Conservation (phyloP, 305 asterid genomes). For the Ruellia speciosa region DNA sequence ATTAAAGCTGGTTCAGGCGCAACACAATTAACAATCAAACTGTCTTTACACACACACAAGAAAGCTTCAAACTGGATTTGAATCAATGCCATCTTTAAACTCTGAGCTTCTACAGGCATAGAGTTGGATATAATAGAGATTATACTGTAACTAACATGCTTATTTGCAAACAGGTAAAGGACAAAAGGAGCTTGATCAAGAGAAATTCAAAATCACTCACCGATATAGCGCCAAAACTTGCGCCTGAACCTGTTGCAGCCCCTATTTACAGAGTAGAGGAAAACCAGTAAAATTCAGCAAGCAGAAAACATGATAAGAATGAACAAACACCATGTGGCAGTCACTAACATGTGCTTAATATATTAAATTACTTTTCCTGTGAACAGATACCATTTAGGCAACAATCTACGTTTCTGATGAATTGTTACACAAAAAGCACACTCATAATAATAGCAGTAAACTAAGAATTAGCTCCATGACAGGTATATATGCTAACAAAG, state of each 20-base stretch:
- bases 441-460: constrained; percentile 1
- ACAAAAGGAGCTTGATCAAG: background rate
- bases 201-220: constrained; percentile 42
- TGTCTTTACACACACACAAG: background rate
- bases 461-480: background rate
- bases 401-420: background rate
- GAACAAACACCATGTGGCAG: constrained; percentile 1
- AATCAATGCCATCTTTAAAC: background rate
- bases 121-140: background rate
- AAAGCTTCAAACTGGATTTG: background rate
- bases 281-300: constrained; percentile 17
- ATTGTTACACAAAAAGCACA: constrained; percentile 8
- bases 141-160: background rate
- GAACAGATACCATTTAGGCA: background rate
- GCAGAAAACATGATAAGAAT: constrained; percentile 9
- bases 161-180: constrained; percentile 2
- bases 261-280: constrained; percentile 37
- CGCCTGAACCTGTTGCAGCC: constrained; percentile 74
- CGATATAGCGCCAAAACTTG: constrained; percentile 70
- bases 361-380: background rate
- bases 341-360: background rate
- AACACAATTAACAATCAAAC: background rate
- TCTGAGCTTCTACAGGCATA: background rate
- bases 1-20: background rate
- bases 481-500: too few species aligned